phyloP scores from a whole-genome alignment of 768 basidiomycete species.

The Cystobasidium tubakii region DNA sequence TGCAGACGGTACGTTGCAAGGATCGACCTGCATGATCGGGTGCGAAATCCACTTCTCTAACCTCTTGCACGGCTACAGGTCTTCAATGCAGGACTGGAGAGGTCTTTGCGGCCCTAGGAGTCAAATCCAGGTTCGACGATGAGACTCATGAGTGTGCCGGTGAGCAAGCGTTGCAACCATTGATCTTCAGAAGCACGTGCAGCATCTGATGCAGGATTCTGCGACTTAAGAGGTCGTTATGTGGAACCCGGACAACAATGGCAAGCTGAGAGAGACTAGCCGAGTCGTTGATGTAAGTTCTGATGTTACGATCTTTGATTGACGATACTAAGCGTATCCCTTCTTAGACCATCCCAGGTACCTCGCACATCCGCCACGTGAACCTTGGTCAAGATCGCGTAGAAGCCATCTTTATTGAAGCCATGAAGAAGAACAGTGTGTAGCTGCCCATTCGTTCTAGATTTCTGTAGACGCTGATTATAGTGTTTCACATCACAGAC shows the following conservation, averaged over 20 bases:
- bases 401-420: conserved; percentile 39
- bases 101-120: conserved; percentile 39
- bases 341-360: conserved; percentile 31
- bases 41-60: too few relatives aligned
- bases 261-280: conserved; percentile 16
- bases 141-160: conserved; percentile 35
- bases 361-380: conserved; percentile 35
- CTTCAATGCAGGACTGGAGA: conserved; percentile 39
- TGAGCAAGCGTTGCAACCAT: background rate
- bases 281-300: conserved; percentile 32
- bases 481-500: conserved; percentile 2
- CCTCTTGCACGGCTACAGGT: background rate
- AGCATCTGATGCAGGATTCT: background rate
- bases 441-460: background rate
- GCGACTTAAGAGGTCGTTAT: conserved; percentile 35
- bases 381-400: conserved; percentile 38
- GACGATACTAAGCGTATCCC: background rate
- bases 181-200: background rate
- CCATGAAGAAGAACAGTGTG: conserved; percentile 37
- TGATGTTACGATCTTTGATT: background rate
- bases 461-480: fast-evolving
- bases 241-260: conserved; percentile 28
- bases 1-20: background rate
- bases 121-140: conserved; percentile 23
- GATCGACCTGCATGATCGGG: background rate